Evolutionary conservation across 2,329 filamentous ascomycete genomes (phyloP), one percentile per base, ranked within the genome.

Genomic region (Diplodia sapinea): DNA sequence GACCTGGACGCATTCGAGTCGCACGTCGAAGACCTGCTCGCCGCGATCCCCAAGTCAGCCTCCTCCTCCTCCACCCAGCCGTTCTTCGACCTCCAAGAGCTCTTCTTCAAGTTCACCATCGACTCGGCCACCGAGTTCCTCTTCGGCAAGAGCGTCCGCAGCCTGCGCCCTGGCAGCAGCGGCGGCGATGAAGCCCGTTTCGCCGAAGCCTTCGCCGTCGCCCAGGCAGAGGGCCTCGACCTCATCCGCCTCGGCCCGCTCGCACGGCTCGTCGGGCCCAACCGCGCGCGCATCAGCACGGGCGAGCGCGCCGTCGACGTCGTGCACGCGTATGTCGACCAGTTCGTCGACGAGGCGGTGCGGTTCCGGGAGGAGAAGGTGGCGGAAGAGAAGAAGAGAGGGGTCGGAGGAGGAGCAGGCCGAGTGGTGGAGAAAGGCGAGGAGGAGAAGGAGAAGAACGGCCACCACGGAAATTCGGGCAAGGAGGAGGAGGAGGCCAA

Each of bases 101-200:
- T 75, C 8, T 73, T 78, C 20, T 74, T 70, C 11, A 66, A 66
- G 7, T 81, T 91, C 33, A 79, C 82, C 1, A 81, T 84, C 67
- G 82, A 84, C 69, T 78, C 80, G 15, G 81, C 82, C 0, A 83
- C 81, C 0, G 82, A 83, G 52, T 84, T 84, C 68, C 74, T 84
- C 7, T 83, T 83, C 72, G 81, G 82, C 70, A 77, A 82, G 68
- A 80, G 74, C 69, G 78, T 74, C 68, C 77, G 72, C 70, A 76
- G 73, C 72, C 68, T 69, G 17, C 73, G 71, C 40, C 71, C 75
- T 23, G 73, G 75, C 5, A 69, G 70, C 17, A 75, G 74, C 1
- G 36, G 11, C 54, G 13, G 3, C 8, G 54, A 7, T 11, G 80
- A 82, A 33, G 69, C 71, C 12, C 72, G 76, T 4, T 84, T 84